phyloP scores from a whole-genome alignment of 768 basidiomycete species.

The Lactarius sp. region DNA sequence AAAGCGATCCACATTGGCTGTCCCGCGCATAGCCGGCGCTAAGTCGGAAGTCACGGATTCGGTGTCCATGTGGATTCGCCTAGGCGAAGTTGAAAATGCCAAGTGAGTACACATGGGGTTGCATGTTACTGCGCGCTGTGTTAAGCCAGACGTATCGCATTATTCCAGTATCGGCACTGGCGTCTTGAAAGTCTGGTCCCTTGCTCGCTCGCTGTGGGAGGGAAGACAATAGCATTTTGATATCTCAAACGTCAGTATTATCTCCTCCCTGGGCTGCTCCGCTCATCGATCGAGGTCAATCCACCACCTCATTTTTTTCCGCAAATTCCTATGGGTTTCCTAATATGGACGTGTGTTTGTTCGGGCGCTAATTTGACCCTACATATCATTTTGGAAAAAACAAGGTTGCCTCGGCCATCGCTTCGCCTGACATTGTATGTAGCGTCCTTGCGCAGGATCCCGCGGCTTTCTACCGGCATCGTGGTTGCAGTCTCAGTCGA shows the following conservation, averaged over 20 bases:
- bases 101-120: slow-evolving; percentile 8
- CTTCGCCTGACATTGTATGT: background rate
- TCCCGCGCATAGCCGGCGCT: background rate
- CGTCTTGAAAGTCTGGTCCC: slow-evolving; percentile 68
- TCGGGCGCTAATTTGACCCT: background rate
- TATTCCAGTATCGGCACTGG: slow-evolving; percentile 63
- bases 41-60: background rate
- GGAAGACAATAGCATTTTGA: background rate
- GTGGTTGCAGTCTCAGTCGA: background rate
- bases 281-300: background rate
- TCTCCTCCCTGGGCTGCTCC: background rate
- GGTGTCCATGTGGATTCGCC: slow-evolving; percentile 15
- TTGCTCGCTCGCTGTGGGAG: slow-evolving; percentile 46
- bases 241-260: background rate
- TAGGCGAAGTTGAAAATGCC: slow-evolving; percentile 12
- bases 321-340: background rate
- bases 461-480: background rate
- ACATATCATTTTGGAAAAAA: background rate
- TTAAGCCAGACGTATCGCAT: background rate
- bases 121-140: background rate
- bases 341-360: slow-evolving; percentile 1
- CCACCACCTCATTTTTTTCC: background rate
- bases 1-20: background rate
- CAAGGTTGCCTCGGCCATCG: background rate
- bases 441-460: background rate